A percentile compares a stretch with the other conserved stretches of the same genome.
Conservation (phyloP, 225 moss, liverwort and hornwort species). For the Thuidium tamariscinum region DNA sequence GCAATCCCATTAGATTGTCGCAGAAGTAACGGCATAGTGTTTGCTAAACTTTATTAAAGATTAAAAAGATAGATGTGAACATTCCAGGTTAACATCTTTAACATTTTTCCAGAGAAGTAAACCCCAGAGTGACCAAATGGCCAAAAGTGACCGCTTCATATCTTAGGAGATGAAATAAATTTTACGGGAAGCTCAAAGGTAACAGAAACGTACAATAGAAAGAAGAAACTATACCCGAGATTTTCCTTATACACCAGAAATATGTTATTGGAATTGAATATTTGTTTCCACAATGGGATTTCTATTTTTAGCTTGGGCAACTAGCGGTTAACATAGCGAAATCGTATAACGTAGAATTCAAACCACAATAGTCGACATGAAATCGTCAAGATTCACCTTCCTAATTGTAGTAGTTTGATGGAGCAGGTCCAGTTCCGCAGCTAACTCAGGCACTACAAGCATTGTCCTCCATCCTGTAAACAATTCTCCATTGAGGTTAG, state of each 20-base stretch:
- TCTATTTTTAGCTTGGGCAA: background rate
- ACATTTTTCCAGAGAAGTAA: background rate
- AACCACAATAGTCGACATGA: background rate
- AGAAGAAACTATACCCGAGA: background rate
- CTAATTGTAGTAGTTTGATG: constrained; percentile 45
- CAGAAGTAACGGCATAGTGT: background rate
- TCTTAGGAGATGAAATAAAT: too few species aligned
- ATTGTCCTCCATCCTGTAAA: constrained; percentile 90
- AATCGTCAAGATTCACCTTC: constrained; percentile 36
- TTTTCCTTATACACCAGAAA: background rate
- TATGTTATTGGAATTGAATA: too few species aligned
- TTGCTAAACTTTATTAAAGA: background rate
- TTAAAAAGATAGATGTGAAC: background rate
- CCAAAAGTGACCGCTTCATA: background rate
- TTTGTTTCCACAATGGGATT: background rate
- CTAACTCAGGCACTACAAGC: constrained; percentile 91
- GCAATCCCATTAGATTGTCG: background rate
- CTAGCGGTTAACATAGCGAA: background rate
- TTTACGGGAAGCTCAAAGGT: background rate
- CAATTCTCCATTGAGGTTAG: background rate
- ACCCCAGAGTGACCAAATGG: background rate
- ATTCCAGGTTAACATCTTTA: background rate
- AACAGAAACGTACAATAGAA: background rate
- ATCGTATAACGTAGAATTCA: background rate
- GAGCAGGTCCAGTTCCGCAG: constrained; percentile 61